These are phyloP conservation scores for Rhytidhysteron rufulum DNA, from an alignment of 2,329 filamentous ascomycete genomes.

Conservation along the genomic window DNA sequence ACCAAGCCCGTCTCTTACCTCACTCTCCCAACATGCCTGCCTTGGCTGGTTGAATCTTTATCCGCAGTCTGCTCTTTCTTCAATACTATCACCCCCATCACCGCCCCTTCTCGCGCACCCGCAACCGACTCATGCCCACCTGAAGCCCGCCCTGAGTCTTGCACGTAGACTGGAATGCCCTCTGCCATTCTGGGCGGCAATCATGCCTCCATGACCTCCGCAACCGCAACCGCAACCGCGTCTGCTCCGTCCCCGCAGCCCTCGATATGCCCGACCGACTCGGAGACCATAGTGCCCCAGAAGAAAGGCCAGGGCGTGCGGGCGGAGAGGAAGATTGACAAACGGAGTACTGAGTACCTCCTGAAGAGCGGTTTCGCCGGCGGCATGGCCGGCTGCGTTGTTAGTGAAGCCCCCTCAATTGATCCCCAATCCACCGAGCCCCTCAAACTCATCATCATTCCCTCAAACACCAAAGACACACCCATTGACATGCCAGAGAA, in stretches of 20 bases:
- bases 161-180: conserved; percentile 30
- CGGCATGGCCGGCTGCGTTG: conserved; percentile 85
- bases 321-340: conserved; percentile 50
- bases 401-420: conserved; percentile 46
- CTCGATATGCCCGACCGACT: conserved; percentile 49
- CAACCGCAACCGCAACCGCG: conserved; percentile 26
- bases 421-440: not conserved
- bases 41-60: too few relatives aligned
- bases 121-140: too few relatives aligned
- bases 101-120: too few relatives aligned
- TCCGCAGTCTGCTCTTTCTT: too few relatives aligned
- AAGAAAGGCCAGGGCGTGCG: conserved; percentile 8
- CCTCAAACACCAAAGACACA: conserved; percentile 1
- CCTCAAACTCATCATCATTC: conserved; percentile 11
- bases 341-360: conserved; percentile 77
- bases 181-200: conserved; percentile 29
- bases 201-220: conserved; percentile 23
- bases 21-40: too few relatives aligned
- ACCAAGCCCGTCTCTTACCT: too few relatives aligned
- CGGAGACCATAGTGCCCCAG: conserved; percentile 48
- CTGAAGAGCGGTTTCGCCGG: conserved; percentile 81
- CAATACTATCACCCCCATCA: too few relatives aligned
- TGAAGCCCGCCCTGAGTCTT: conserved; percentile 1
- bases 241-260: conserved; percentile 22
- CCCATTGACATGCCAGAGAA: too few relatives aligned